Percentiles rank a stretch among this genome's conserved stretches.
These are phyloP conservation scores for Umbelopsis isabellina DNA, from an alignment of 192 early-diverging fungal species.

Conservation along the genomic window DNA sequence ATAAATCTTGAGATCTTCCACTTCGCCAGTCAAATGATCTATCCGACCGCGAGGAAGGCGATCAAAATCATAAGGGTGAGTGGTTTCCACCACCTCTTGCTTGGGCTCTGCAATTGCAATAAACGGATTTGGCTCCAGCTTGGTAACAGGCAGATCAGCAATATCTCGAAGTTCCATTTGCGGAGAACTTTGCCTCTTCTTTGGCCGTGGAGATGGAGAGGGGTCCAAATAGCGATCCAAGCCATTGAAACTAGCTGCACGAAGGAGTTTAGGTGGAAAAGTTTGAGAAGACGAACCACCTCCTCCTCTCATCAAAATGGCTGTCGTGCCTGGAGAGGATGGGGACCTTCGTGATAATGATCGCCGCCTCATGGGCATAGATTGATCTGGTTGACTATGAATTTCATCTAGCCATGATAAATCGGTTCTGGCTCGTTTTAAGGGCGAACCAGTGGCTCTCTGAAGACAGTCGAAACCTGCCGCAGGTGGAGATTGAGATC, in stretches of 20 bases:
- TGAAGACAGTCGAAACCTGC: constrained; percentile 5
- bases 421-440: constrained; percentile 20
- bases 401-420: constrained; percentile 18
- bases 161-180: constrained; percentile 18
- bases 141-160: constrained; percentile 6
- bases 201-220: not conserved
- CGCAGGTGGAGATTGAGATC: constrained; percentile 13
- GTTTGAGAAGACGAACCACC: constrained; percentile 12
- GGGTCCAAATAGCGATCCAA: constrained; percentile 13
- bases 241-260: constrained; percentile 14
- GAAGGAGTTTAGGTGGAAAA: constrained; percentile 6
- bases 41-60: constrained; percentile 9
- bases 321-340: constrained; percentile 16
- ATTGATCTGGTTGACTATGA: constrained; percentile 2
- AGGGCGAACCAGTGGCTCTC: not conserved
- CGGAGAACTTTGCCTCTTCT: constrained; percentile 1
- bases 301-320: constrained; percentile 19
- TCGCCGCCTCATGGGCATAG: constrained; percentile 15
- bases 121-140: constrained; percentile 3
- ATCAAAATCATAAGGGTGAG: constrained; percentile 14
- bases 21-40: constrained; percentile 16
- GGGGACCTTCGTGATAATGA: constrained; percentile 6
- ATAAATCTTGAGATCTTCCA: constrained; percentile 18
- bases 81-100: constrained; percentile 1
- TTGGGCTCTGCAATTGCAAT: constrained; percentile 16